Evolutionary conservation across 306 rosid genomes (phyloP), one percentile per base, ranked within the genome.

Genomic region (Casuarina glauca): DNA sequence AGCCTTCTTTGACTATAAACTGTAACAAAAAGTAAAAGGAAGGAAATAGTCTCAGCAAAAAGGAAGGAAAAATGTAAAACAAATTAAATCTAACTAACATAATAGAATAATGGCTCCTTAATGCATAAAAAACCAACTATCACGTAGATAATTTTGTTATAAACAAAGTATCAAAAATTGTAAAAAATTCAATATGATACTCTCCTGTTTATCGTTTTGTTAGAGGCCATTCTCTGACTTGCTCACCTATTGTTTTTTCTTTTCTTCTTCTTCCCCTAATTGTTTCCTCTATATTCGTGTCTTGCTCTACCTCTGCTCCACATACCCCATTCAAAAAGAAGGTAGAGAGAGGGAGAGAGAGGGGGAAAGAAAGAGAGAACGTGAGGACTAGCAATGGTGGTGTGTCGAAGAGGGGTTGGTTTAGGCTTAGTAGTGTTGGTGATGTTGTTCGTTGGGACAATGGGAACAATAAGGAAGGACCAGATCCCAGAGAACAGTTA

Each of bases 401-500:
- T 76, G 62, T 79, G 88, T 79, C n/a, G 75, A 3, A 78, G 41
- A 74, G 83, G 81, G 82, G 49, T 87, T 73, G 26, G 72, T 38
- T 79, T 79, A 36, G 81, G 79, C 45, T 62, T 84, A 75, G 53
- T 86, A 6, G 71, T 90, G 75, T 74, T 88, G 44, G 69, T 87
- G 35, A 17, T 85, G 63, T 20, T 88, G 20, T 69, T 90, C 77
- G 81, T 83, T 70, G 90, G 85, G 55, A 76, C 90, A 74, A 76
- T 80, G 78, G 90, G 89, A 6, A 70, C 86, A 38, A 78, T 82
- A 10, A 75, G 82, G 69, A 57, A 80, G 9, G 69, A 76, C 66
- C 92, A 80, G 84, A 81, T 87, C 84, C 76, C 88, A 42, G 75
- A 80, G 11, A 80, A 76, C 69, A 73, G 93, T 95, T 87, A 41